Conservation (phyloP, 2,329 filamentous ascomycete genomes). For the Gnomoniopsis smithogilvyi region DNA sequence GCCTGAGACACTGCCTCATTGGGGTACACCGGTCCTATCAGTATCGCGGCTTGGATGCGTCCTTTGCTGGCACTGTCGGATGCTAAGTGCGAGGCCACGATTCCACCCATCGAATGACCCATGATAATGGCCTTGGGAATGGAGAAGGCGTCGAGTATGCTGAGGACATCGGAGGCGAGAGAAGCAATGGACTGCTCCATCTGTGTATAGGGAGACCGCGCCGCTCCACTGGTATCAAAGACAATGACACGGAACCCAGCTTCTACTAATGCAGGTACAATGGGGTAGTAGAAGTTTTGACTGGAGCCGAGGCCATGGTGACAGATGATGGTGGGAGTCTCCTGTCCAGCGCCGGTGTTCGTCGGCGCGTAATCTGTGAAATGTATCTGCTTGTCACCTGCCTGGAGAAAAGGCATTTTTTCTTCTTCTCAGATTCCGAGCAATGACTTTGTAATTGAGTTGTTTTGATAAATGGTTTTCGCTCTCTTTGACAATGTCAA, state of each 20-base stretch:
- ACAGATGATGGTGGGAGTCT: slow-evolving; percentile 6
- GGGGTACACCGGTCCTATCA: slow-evolving; percentile 65
- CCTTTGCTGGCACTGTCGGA: slow-evolving; percentile 35
- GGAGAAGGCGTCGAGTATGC: slow-evolving; percentile 47
- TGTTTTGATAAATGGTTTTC: not conserved
- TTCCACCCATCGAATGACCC: slow-evolving; percentile 69
- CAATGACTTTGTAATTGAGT: not conserved
- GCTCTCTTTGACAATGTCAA: not conserved
- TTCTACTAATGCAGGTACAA: slow-evolving; percentile 2
- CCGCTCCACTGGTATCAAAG: slow-evolving; percentile 8
- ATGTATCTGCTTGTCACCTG: slow-evolving; percentile 6
- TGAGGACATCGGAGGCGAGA: slow-evolving; percentile 51
- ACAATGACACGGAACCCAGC: slow-evolving; percentile 8
- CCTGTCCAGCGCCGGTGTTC: not conserved
- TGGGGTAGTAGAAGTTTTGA: slow-evolving; percentile 11
- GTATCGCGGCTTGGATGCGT: slow-evolving; percentile 36
- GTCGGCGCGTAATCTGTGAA: slow-evolving; percentile 8
- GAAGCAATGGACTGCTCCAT: slow-evolving; percentile 9
- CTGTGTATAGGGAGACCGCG: slow-evolving; percentile 6
- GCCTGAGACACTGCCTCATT: slow-evolving; percentile 30
- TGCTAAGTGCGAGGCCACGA: slow-evolving; percentile 59
- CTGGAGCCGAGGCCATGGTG: slow-evolving; percentile 15
- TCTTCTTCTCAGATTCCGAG: not conserved
- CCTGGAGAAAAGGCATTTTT: slow-evolving; percentile 3
- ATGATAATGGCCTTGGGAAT: slow-evolving; percentile 54